A percentile compares a stretch with the other conserved stretches of the same genome.
Conservation (phyloP, 306 rosid genomes). For the cucumber (Cucumis sativus) region Cucumber_9930_V3 NC_026658.2:3479001-3479500, state of each 20-base stretch:
- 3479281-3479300: neutral
- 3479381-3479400: neutral
- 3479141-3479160: too few species aligned
- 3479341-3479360: too few species aligned
- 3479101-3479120: too few species aligned
- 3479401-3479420: neutral
- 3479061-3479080: too few species aligned
- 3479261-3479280: neutral
- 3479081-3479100: too few species aligned
- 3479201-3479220: neutral
- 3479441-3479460: neutral
- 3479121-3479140: too few species aligned
- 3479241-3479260: neutral
- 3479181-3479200: neutral
- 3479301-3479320: too few species aligned
- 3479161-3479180: too few species aligned
- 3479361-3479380: neutral
- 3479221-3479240: neutral
- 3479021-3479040: too few species aligned
- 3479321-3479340: too few species aligned
- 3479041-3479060: too few species aligned
- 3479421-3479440: neutral
- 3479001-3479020: too few species aligned
- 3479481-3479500: neutral
- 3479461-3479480: neutral